Base-by-base conservation (phyloP, 768 basidiomycete genomes). In the Calocybe indica region DNA sequence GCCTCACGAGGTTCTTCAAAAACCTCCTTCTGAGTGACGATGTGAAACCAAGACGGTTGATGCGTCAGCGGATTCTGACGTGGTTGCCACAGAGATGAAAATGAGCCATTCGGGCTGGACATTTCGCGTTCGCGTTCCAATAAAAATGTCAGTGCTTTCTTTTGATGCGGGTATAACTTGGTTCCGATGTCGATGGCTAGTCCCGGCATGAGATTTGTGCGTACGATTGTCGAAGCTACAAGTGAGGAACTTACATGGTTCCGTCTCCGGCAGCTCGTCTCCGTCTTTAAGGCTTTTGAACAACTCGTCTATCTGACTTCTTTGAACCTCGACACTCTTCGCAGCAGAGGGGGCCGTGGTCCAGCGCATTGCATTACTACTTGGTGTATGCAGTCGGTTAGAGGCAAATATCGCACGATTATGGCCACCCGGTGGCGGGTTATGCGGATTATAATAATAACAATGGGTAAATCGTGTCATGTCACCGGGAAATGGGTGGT, bases 111-210 rank as follows among this genome's bases (percentile, higher is more conserved):
- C 38, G 66, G 56, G 34, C 73, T 71, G 32, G 66, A 62, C 51
- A 68, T 74, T 65, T 91, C 88, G 52, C 81, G 76, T 63, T 88
- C 84, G 61, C 96, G 80, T 59, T 96, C 91, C 13, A 97, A 74
- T 43, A 99, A 72, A 67, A 99, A 99, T 1, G 95, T 92, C 13
- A 99, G 74, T 15, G 95, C 96, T 65, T 95, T 95, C 69, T 93
- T 95, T 69, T 99, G 96, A 73, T 99, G 96, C 13, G 95, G 92
- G 67, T 98, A 99, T 6, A 99, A 72, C 40, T 69, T 75, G 14
- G 96, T 96, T 34, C 85, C 86, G 46, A 99, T 80, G 57, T 87
- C 82, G 45, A 73, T 58, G 43, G 69, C 86, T 88, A 51, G 13
- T 40, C 45, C 41, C 29, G 13, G 22, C n/a, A 14, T 22, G 14